Evolutionary conservation across 257 asterid genomes (phyloP).

Genomic region (Handroanthus guayacan): DNA sequence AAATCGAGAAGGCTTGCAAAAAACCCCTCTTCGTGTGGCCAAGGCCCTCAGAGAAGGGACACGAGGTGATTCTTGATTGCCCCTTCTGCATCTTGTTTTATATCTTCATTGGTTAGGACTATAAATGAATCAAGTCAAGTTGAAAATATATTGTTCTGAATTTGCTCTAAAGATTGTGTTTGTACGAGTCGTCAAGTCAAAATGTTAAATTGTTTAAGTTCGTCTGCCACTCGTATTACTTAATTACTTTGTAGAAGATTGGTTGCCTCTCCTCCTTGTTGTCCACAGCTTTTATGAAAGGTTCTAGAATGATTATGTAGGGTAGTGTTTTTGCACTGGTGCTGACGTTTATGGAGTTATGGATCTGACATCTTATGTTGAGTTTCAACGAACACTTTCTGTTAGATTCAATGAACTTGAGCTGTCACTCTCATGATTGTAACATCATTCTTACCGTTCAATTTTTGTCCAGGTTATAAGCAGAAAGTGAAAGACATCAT

Average conservation of each 20-base stretch:
- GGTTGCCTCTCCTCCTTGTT: neutral
- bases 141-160: too few species aligned
- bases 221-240: neutral
- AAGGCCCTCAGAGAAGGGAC: conserved; percentile 90
- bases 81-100: conserved; percentile 28
- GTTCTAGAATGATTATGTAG: conserved; percentile 11
- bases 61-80: conserved; percentile 58
- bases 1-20: conserved; percentile 80
- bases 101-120: neutral
- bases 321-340: neutral
- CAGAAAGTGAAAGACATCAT: conserved; percentile 80
- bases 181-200: too few species aligned
- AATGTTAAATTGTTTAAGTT: conserved; percentile 10
- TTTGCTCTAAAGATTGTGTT: too few species aligned
- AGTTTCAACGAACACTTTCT: neutral
- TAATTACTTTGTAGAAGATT: neutral
- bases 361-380: neutral
- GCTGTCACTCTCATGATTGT: conserved; percentile 21
- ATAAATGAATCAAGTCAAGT: too few species aligned
- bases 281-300: neutral
- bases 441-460: neutral
- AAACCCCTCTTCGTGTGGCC: conserved; percentile 94
- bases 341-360: neutral
- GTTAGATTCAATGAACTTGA: neutral
- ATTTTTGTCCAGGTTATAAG: conserved; percentile 63